phyloP scores from a whole-genome alignment of 2,329 filamentous ascomycete genomes.

The Microsporum audouinii region DNA sequence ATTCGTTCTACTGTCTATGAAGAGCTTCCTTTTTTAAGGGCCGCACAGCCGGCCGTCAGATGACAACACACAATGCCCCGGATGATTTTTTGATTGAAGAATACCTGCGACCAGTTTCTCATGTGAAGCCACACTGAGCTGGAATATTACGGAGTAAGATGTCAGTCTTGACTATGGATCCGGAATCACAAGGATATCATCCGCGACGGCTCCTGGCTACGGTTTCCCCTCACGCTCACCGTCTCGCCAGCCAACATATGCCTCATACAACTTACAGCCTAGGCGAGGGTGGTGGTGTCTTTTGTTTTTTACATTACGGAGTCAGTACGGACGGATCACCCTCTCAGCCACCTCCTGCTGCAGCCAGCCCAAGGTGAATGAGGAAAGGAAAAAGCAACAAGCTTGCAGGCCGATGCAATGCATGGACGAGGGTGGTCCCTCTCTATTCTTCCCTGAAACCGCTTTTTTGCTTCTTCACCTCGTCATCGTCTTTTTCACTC shows the following conservation, averaged over 20 bases:
- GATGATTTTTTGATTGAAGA: too few relatives aligned
- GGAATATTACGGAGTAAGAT: too few relatives aligned
- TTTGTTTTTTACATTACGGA: background rate
- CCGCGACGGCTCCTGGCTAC: background rate
- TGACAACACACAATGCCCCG: too few relatives aligned
- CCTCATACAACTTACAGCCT: background rate
- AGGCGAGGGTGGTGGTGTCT: background rate
- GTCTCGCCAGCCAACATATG: background rate
- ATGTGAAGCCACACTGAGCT: too few relatives aligned
- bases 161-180: background rate
- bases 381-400: background rate
- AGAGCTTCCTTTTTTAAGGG: too few relatives aligned
- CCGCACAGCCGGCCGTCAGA: too few relatives aligned
- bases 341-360: background rate
- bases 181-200: slow-evolving; percentile 2
- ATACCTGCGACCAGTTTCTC: too few relatives aligned
- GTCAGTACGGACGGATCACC: background rate
- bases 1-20: too few relatives aligned
- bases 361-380: background rate
- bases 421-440: background rate
- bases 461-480: background rate
- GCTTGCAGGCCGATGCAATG: background rate
- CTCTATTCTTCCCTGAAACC: background rate
- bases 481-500: background rate
- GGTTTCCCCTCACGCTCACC: background rate